phyloP scores from a whole-genome alignment of 2,329 filamentous ascomycete species.

The Phoma sp. region DNA sequence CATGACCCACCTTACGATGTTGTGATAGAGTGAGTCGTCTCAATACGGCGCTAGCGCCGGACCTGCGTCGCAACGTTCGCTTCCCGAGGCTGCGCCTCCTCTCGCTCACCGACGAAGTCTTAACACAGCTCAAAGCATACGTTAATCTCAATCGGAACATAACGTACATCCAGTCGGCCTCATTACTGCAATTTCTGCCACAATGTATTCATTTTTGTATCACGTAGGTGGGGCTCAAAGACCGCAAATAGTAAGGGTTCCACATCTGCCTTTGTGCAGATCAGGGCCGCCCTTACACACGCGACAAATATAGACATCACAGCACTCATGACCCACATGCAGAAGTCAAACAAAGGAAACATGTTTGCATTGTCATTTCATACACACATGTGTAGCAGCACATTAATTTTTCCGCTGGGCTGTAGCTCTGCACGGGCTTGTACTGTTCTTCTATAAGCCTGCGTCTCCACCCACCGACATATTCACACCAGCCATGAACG shows the following conservation, averaged over 20 bases:
- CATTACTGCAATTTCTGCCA: background rate
- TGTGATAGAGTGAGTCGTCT: background rate
- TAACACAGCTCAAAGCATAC: background rate
- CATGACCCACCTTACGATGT: background rate
- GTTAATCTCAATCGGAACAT: background rate
- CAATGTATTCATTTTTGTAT: background rate
- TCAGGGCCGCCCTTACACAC: constrained; percentile 2
- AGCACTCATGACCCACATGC: constrained; percentile 4
- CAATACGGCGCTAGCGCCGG: constrained; percentile 1
- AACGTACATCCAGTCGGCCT: background rate
- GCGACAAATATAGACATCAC: constrained; percentile 9
- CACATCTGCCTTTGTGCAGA: background rate
- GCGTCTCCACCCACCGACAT: background rate
- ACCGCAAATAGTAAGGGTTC: constrained; percentile 3
- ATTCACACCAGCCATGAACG: constrained; percentile 15
- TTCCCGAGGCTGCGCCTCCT: constrained; percentile 14
- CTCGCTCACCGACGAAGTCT: constrained; percentile 16
- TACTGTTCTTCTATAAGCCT: background rate
- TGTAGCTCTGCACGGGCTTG: background rate
- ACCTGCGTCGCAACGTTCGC: background rate
- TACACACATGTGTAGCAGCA: background rate
- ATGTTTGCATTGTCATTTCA: background rate
- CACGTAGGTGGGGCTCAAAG: background rate
- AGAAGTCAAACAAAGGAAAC: background rate
- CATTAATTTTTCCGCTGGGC: background rate